These are phyloP conservation scores for Gymnopilus dilepis DNA, from an alignment of 768 basidiomycete species.

Conservation along the genomic window DNA sequence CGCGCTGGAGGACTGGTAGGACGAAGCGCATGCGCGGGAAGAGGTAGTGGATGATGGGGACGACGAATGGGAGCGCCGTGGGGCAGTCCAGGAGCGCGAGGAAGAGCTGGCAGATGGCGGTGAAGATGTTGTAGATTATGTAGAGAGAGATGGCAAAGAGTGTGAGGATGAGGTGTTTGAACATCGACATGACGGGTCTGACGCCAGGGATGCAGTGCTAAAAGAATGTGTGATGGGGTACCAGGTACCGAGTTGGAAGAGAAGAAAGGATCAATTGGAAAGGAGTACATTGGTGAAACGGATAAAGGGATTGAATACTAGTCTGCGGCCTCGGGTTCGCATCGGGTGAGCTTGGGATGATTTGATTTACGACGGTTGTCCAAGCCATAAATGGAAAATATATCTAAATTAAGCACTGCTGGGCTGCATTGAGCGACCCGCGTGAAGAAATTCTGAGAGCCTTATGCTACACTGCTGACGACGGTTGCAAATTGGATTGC, in stretches of 20 bases:
- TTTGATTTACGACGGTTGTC: background rate
- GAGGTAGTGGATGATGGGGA: background rate
- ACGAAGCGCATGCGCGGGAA: background rate
- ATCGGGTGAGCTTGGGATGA: background rate
- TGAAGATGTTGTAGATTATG: background rate
- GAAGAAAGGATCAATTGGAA: background rate
- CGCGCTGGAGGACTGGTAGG: background rate
- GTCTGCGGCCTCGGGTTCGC: background rate
- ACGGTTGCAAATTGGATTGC: no score
- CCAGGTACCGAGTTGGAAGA: no score
- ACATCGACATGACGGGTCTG: constrained; percentile 5
- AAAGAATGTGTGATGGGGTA: no score
- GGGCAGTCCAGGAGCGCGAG: background rate
- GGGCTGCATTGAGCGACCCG: no score
- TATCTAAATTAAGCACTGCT: background rate
- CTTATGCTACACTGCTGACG: no score
- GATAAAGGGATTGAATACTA: background rate
- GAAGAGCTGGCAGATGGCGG: background rate
- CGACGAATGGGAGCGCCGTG: background rate
- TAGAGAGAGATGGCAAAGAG: background rate
- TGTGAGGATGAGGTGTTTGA: background rate
- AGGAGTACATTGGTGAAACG: background rate
- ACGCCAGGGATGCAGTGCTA: background rate
- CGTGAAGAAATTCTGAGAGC: no score
- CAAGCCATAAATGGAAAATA: constrained; percentile 1